Percentiles rank a stretch among this genome's conserved stretches.
Evolutionary conservation across 2,329 filamentous ascomycete genomes (phyloP).

Genomic region (Ophiosphaerella narmari): DNA sequence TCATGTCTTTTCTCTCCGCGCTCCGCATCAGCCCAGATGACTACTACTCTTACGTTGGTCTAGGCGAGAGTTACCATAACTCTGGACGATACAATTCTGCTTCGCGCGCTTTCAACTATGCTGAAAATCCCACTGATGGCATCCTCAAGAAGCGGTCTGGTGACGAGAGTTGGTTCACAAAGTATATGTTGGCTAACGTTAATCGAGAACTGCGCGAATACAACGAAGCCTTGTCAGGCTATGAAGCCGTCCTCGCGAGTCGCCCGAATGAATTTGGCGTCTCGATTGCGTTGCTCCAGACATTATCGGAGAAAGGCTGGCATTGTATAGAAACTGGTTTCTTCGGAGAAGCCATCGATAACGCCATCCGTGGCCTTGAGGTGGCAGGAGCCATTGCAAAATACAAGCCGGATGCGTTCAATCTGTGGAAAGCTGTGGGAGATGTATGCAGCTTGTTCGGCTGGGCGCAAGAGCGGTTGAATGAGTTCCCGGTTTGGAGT

Average conservation of each 20-base stretch:
- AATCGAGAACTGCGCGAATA: conserved; percentile 90
- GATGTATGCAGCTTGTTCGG: conserved; percentile 88
- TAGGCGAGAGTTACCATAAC: conserved; percentile 97
- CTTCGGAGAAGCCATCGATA: conserved; percentile 79
- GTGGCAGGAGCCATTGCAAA: conserved; percentile 67
- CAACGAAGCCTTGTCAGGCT: conserved; percentile 78
- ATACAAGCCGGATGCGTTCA: conserved; percentile 74
- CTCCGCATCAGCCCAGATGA: conserved; percentile 81
- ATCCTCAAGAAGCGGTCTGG: conserved; percentile 56
- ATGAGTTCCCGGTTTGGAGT: conserved; percentile 64
- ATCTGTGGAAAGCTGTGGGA: conserved; percentile 90
- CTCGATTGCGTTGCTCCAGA: conserved; percentile 84
- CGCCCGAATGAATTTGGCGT: conserved; percentile 82
- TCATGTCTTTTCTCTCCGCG: conserved; percentile 89
- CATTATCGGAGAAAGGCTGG: conserved; percentile 80
- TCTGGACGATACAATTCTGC: conserved; percentile 94
- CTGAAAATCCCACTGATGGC: conserved; percentile 72
- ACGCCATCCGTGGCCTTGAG: conserved; percentile 70
- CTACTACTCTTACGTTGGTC: conserved; percentile 93
- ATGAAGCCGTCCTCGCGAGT: conserved; percentile 71
- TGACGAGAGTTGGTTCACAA: conserved; percentile 91
- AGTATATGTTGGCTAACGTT: conserved; percentile 95
- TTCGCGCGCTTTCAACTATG: conserved; percentile 85
- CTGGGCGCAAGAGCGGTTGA: conserved; percentile 70
- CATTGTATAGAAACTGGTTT: conserved; percentile 79